phyloP scores from a whole-genome alignment of 192 early-diverging fungal species.

The Hyaloraphidium curvatum region DNA sequence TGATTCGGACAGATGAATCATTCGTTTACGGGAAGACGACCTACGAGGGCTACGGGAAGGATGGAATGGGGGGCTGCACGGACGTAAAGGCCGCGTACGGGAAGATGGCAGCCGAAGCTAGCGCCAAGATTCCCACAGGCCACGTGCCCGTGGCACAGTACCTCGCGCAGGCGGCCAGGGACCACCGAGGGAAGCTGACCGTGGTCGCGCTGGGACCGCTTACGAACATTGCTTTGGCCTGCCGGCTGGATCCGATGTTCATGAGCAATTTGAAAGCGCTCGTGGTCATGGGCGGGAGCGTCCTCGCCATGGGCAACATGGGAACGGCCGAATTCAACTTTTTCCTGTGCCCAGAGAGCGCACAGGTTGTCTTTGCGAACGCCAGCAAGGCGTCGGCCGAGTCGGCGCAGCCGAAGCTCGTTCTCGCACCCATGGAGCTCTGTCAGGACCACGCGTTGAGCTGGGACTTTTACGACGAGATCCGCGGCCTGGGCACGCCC shows the following conservation, averaged over 20 bases:
- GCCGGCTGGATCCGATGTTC: constrained; percentile 22
- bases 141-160: constrained; percentile 16
- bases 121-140: neutral
- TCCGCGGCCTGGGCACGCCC: neutral
- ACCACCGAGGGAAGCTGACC: constrained; percentile 10
- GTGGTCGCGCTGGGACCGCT: constrained; percentile 24
- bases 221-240: constrained; percentile 29
- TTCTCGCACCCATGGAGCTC: neutral
- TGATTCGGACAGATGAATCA: constrained; percentile 17
- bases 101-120: neutral
- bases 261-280: constrained; percentile 19
- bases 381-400: neutral
- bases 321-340: constrained; percentile 14
- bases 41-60: constrained; percentile 17
- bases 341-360: constrained; percentile 4
- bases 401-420: neutral
- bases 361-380: constrained; percentile 5
- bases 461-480: neutral
- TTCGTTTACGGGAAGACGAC: constrained; percentile 8
- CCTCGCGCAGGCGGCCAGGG: constrained; percentile 16
- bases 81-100: neutral
- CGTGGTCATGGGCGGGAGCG: constrained; percentile 25
- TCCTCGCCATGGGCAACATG: constrained; percentile 22
- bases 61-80: constrained; percentile 15
- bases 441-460: neutral